These are phyloP conservation scores for Balamuthia mandrillaris DNA, from an alignment of 208 protist genomes.

Conservation along the genomic window DNA sequence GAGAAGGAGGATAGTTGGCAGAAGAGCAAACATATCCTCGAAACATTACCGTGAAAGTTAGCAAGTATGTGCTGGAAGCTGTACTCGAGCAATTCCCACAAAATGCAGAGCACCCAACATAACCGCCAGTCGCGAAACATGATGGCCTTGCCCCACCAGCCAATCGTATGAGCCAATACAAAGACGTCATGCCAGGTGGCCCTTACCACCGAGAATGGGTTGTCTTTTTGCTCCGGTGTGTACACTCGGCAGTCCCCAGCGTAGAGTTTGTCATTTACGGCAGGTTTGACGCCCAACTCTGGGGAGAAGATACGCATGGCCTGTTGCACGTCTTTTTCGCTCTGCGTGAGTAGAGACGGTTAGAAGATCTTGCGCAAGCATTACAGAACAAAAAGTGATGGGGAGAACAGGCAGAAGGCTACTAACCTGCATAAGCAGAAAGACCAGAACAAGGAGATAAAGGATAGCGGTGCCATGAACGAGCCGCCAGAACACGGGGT, in stretches of 20 bases:
- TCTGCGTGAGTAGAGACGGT: too few species aligned
- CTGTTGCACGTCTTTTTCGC: slow-evolving; percentile 53
- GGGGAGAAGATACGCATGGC: slow-evolving; percentile 77
- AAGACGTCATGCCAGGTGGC: slow-evolving; percentile 4
- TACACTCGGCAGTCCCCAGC: slow-evolving; percentile 70
- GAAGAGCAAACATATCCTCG: background rate
- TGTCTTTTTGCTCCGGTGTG: slow-evolving; percentile 11
- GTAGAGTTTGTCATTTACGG: slow-evolving; percentile 82
- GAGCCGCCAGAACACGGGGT: slow-evolving; percentile 89
- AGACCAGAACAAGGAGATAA: slow-evolving; percentile 86
- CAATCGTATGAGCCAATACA: slow-evolving; percentile 85
- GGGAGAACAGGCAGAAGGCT: too few species aligned
- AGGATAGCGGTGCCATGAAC: slow-evolving; percentile 82
- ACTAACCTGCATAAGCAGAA: too few species aligned
- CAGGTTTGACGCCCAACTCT: slow-evolving; percentile 66
- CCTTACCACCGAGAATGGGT: background rate
- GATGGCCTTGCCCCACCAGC: slow-evolving; percentile 89
- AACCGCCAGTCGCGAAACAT: slow-evolving; percentile 87
- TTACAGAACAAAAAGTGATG: too few species aligned
- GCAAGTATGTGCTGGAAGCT: slow-evolving; percentile 90
- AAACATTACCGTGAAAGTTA: slow-evolving; percentile 79
- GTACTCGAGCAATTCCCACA: slow-evolving; percentile 92
- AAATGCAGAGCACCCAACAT: slow-evolving; percentile 80
- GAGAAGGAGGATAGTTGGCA: background rate
- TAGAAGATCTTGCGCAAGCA: too few species aligned